Evolutionary conservation across 345 rosid species (phyloP), one percentile per base, ranked within the genome.

Genomic region (Populus pruinosa): DNA sequence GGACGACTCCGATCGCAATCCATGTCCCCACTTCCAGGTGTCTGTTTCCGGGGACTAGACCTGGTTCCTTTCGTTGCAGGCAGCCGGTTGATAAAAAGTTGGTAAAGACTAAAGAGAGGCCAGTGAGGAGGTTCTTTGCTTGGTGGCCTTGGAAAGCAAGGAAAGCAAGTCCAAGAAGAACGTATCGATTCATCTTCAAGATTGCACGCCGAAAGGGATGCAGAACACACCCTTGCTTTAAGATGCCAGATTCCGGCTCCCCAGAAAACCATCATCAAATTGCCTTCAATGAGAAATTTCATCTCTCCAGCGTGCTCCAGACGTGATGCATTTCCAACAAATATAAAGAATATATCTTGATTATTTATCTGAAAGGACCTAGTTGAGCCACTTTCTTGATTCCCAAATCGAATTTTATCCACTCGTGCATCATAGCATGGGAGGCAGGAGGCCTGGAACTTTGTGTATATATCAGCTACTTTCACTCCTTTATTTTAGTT

Each of bases 71-170:
- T 18, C 10, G 29, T 43, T 17, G 21, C 77, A 27, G 39, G 69
- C 14, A 29, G 43, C 77, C 69, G 69, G 70, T 74, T 74, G 55
- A 59, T 61, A 8, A 53, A 71, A 53, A 21, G 75, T 36, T 6
- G 75, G 64, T 36, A 25, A 50, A 6, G 25, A 36, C 14, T 47
- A 47, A 47, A 47, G 50, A 13, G 17, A 44, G 16, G 16, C 49
- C 49, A 13, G 50, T 44, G 50, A 17, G n/a, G 18, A 20, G 69
- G 69, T 77, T 61, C 79, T 14, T 77, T 61, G 74, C 74, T 77
- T 43, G 69, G 53, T 23, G 73, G 56, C 11, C 36, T 76, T 36
- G 18, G 20, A 36, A 68, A 68, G 73, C 39, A 43, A 13, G 18
- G 20, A 50, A 68, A 68, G 73, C 39, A 43, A 13, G 44, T 2